These are phyloP conservation scores for Starmerella floris DNA, from an alignment of 805 yeast species.

Conservation along the genomic window DNA sequence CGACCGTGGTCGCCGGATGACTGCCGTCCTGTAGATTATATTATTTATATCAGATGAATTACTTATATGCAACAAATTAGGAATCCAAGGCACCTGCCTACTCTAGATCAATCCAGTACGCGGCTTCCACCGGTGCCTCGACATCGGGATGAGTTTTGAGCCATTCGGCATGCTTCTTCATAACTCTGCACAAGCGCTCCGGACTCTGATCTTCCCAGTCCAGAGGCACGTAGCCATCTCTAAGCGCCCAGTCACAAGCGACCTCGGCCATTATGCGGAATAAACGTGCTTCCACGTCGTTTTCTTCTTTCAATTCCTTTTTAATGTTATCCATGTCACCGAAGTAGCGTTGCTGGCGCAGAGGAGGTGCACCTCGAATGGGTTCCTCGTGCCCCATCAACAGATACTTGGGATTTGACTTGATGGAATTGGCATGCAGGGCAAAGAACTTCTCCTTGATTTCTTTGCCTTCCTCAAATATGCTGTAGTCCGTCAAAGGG, in stretches of 20 bases:
- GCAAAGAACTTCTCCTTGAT: constrained; percentile 8
- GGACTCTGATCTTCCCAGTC: constrained; percentile 16
- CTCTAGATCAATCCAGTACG: constrained; percentile 8
- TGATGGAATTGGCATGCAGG: constrained; percentile 20
- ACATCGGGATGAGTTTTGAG: constrained; percentile 13
- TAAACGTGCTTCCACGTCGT: constrained; percentile 17
- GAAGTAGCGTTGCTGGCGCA: constrained; percentile 14
- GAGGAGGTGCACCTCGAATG: constrained; percentile 14
- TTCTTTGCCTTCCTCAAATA: constrained; percentile 5
- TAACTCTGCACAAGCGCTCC: constrained; percentile 12
- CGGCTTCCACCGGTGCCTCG: neutral
- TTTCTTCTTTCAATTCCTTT: constrained; percentile 4
- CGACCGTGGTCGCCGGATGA: no score
- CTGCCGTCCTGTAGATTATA: no score
- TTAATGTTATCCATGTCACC: constrained; percentile 13
- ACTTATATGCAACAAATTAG: no score
- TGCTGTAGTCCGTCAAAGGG: constrained; percentile 45
- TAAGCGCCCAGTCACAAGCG: constrained; percentile 19
- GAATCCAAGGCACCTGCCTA: neutral
- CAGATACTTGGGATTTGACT: constrained; percentile 18
- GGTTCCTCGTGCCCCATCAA: constrained; percentile 10
- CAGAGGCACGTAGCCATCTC: constrained; percentile 10
- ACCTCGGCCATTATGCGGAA: constrained; percentile 13
- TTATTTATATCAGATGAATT: no score
- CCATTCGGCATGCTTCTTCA: constrained; percentile 17